Percentiles rank a stretch among this genome's conserved stretches.
Conservation (phyloP, 345 rosid species). For the Lepidium didymum region DNA sequence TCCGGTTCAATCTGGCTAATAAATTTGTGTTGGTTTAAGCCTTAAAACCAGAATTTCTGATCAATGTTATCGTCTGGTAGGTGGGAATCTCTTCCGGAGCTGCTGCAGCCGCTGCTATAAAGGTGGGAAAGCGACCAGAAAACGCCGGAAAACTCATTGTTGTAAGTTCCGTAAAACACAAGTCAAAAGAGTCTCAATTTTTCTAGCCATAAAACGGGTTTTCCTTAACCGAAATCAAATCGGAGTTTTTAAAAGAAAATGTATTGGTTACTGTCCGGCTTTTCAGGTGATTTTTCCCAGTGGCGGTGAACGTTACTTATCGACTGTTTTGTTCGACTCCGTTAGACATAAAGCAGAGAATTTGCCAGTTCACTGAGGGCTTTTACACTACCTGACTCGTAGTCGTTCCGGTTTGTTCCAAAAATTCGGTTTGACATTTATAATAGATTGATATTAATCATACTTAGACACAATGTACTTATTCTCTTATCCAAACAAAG, state of each 20-base stretch:
- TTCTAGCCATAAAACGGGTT: neutral
- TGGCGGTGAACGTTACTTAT: conserved; percentile 6
- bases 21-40: neutral
- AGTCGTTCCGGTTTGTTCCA: neutral
- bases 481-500: too few species aligned
- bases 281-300: neutral
- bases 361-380: conserved; percentile 34
- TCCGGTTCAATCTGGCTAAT: neutral
- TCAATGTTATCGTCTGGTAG: conserved; percentile 12
- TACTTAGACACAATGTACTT: too few species aligned
- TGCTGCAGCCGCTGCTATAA: conserved; percentile 59
- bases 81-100: conserved; percentile 76
- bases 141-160: conserved; percentile 63
- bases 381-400: neutral
- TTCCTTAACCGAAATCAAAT: neutral
- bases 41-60: neutral
- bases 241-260: neutral
- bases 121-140: conserved; percentile 54
- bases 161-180: conserved; percentile 27
- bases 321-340: conserved; percentile 49
- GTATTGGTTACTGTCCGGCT: neutral
- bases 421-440: neutral
- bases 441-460: too few species aligned
- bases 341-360: conserved; percentile 45
- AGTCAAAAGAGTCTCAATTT: neutral